These are phyloP conservation scores for Cercophora newfieldiana DNA, from an alignment of 495 filamentous ascomycete species.

Conservation along the genomic window DNA sequence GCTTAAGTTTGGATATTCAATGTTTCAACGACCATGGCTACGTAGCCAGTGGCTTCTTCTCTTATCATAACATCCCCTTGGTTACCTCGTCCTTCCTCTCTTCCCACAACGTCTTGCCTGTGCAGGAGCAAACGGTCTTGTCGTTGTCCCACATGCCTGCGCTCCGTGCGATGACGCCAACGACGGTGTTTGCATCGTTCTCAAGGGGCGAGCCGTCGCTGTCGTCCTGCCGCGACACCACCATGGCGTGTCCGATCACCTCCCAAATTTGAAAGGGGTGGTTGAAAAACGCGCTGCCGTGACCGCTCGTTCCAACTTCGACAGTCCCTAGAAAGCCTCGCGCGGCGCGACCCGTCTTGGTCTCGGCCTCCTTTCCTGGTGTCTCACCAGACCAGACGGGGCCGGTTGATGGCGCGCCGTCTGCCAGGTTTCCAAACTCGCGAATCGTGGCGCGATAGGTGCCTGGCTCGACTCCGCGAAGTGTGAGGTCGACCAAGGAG, in stretches of 20 bases:
- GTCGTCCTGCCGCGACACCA: constrained; percentile 65
- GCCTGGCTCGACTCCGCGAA: constrained; percentile 81
- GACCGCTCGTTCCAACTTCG: constrained; percentile 65
- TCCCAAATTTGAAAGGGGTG: constrained; percentile 88
- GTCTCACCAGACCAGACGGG: constrained; percentile 66
- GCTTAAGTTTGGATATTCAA: constrained; percentile 10
- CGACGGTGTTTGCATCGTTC: constrained; percentile 78
- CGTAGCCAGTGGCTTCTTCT: neutral
- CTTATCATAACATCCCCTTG: constrained; percentile 77
- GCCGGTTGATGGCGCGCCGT: constrained; percentile 76
- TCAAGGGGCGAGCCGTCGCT: constrained; percentile 50
- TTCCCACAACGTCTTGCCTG: constrained; percentile 97
- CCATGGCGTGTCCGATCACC: constrained; percentile 87
- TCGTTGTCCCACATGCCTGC: constrained; percentile 98
- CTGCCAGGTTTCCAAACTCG: constrained; percentile 84
- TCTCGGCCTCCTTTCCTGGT: constrained; percentile 1
- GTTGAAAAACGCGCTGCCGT: constrained; percentile 76
- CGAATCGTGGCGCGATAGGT: constrained; percentile 81
- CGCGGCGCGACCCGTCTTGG: constrained; percentile 30
- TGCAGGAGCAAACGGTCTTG: constrained; percentile 93
- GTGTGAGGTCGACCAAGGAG: constrained; percentile 83
- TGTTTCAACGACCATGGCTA: constrained; percentile 9
- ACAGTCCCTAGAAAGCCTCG: constrained; percentile 74
- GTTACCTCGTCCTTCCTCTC: constrained; percentile 86
- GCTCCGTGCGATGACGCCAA: constrained; percentile 91